Conservation (phyloP, 2,329 filamentous ascomycete species). For the Onygenales sp. region DNA sequence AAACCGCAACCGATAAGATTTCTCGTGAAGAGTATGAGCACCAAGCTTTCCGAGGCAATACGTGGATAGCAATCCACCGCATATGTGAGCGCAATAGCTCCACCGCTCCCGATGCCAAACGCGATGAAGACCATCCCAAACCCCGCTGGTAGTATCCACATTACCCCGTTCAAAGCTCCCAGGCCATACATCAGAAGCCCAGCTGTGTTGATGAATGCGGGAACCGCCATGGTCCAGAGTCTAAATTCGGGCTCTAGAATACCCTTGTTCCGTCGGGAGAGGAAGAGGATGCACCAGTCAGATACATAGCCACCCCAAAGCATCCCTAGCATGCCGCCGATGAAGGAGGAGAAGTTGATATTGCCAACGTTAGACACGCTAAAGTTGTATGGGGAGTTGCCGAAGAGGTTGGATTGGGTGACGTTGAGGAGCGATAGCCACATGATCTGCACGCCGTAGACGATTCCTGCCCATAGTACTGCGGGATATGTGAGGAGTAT, state of each 20-base stretch:
- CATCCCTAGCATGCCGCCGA: constrained; percentile 29
- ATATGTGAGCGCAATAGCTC: constrained; percentile 18
- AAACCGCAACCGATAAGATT: constrained; percentile 28
- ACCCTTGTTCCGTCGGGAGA: constrained; percentile 28
- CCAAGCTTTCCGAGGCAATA: constrained; percentile 18
- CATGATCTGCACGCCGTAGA: constrained; percentile 19
- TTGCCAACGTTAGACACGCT: constrained; percentile 19
- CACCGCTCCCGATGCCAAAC: constrained; percentile 18
- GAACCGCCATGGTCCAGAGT: constrained; percentile 24
- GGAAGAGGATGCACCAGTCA: constrained; percentile 26
- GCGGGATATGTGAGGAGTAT: constrained; percentile 21
- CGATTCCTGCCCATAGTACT: constrained; percentile 20
- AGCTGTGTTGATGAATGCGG: constrained; percentile 16
- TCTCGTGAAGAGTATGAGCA: constrained; percentile 28
- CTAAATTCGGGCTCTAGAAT: constrained; percentile 39
- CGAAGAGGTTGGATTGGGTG: constrained; percentile 21
- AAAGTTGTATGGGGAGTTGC: constrained; percentile 19
- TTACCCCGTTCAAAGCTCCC: constrained; percentile 17
- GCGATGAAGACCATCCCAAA: constrained; percentile 21
- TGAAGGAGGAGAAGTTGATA: constrained; percentile 25
- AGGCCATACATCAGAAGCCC: constrained; percentile 20
- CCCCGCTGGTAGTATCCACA: constrained; percentile 19
- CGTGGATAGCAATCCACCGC: constrained; percentile 20
- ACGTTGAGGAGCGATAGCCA: constrained; percentile 24
- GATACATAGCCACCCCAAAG: constrained; percentile 25